A percentile compares a stretch with the other conserved stretches of the same genome.
These are phyloP conservation scores for Phytomonas sp. DNA, from an alignment of 208 protist species.

Conservation along the genomic window DNA sequence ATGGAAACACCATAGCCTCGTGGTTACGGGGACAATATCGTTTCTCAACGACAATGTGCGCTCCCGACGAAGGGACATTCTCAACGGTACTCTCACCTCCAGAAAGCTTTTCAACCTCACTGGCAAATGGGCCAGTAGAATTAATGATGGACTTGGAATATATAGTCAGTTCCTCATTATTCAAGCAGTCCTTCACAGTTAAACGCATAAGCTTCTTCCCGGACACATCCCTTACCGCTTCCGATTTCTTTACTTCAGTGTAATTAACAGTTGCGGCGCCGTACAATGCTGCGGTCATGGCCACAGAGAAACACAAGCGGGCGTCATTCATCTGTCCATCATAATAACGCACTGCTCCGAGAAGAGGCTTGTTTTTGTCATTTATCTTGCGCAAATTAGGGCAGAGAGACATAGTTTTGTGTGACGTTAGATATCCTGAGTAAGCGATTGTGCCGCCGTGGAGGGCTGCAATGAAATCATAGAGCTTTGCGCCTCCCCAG, in stretches of 20 bases:
- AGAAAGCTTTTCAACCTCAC: slow-evolving; percentile 75
- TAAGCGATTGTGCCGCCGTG: slow-evolving; percentile 73
- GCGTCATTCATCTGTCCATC: slow-evolving; percentile 96
- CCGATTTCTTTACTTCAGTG: slow-evolving; percentile 57
- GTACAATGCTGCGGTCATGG: slow-evolving; percentile 88
- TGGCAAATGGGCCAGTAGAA: slow-evolving; percentile 84
- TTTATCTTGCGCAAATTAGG: slow-evolving; percentile 56
- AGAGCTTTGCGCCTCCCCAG: slow-evolving; percentile 83
- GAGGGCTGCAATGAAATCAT: slow-evolving; percentile 82
- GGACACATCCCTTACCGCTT: slow-evolving; percentile 19
- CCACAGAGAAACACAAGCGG: slow-evolving; percentile 90
- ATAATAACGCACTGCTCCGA: slow-evolving; percentile 91
- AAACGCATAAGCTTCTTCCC: slow-evolving; percentile 58
- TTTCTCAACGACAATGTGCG: slow-evolving; percentile 81
- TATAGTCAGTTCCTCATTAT: slow-evolving; percentile 55
- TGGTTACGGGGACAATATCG: slow-evolving; percentile 68
- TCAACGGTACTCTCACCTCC: slow-evolving; percentile 28
- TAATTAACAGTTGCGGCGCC: slow-evolving; percentile 93
- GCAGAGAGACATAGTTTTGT: slow-evolving; percentile 71
- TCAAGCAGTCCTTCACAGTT: slow-evolving; percentile 66
- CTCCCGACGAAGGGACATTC: slow-evolving; percentile 70
- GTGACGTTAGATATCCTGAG: slow-evolving; percentile 72
- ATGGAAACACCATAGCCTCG: slow-evolving; percentile 82
- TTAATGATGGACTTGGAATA: slow-evolving; percentile 88
- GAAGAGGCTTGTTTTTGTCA: slow-evolving; percentile 49